Conservation (phyloP, 2,329 filamentous ascomycete species). For the Xylaria sp. region DNA sequence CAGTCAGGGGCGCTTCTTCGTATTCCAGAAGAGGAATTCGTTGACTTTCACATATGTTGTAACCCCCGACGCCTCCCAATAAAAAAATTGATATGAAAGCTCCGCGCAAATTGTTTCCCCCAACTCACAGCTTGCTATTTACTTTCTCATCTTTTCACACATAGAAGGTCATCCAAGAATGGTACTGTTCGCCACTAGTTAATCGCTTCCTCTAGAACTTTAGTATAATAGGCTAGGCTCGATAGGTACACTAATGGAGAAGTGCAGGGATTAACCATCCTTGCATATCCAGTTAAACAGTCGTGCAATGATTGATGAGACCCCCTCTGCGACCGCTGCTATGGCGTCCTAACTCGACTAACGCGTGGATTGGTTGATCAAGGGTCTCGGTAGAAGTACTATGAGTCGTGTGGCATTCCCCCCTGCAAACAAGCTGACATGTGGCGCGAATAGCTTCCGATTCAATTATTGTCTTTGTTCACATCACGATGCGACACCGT, state of each 20-base stretch:
- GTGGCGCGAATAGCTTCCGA: slow-evolving; percentile 22
- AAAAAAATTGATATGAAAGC: no score
- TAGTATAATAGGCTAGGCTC: no score
- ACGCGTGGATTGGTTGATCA: slow-evolving; percentile 12
- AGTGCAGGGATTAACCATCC: slow-evolving; percentile 27
- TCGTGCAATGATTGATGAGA: slow-evolving; percentile 14
- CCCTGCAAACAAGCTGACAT: slow-evolving; percentile 25
- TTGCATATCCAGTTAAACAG: slow-evolving; percentile 7
- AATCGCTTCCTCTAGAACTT: slow-evolving; percentile 8
- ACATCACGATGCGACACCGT: slow-evolving; percentile 14
- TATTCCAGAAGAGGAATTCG: not conserved
- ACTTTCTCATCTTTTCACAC: not conserved
- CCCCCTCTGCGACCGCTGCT: slow-evolving; percentile 17
- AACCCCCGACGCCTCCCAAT: no score
- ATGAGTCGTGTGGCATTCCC: not conserved
- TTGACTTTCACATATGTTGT: not conserved
- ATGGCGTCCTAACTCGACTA: slow-evolving; percentile 11
- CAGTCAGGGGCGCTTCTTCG: not conserved
- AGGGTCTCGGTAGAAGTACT: not conserved
- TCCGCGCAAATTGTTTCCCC: not conserved
- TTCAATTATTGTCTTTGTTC: slow-evolving; percentile 11
- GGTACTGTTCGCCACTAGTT: not conserved
- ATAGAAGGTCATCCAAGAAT: not conserved
- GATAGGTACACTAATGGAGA: not conserved
- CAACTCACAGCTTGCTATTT: not conserved